Evolutionary conservation across 2,329 filamentous ascomycete genomes (phyloP).

Genomic region (Botrytis hyacinthi): DNA sequence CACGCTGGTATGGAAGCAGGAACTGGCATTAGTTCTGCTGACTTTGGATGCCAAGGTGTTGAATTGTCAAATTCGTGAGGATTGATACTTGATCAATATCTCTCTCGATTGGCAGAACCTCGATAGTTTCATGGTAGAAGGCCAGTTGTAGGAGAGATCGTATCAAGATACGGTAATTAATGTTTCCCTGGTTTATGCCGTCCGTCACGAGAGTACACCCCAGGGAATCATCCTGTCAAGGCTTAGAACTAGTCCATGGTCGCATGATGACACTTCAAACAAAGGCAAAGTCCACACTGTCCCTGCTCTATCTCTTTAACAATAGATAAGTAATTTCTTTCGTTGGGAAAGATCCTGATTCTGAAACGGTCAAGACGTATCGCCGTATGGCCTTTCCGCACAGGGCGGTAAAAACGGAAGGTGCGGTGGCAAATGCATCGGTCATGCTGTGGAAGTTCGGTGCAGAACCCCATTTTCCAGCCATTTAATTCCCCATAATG

Average conservation of each 20-base stretch:
- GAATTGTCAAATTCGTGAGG: not conserved
- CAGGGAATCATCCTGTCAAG: not conserved
- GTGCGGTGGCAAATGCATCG: not conserved
- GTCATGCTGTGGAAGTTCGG: not conserved
- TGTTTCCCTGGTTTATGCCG: not conserved
- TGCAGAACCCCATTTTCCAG: not conserved
- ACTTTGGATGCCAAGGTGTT: not conserved
- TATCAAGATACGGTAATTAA: not conserved
- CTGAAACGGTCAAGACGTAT: not conserved
- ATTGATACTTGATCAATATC: not conserved
- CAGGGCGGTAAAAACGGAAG: not conserved
- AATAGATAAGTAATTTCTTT: not conserved
- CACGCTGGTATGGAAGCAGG: not conserved
- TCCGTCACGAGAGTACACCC: not conserved
- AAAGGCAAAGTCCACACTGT: not conserved
- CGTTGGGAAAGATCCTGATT: not conserved
- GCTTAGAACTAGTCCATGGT: not conserved
- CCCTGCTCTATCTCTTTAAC: not conserved
- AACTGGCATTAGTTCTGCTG: not conserved
- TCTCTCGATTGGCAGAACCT: not conserved
- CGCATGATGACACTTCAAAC: not conserved
- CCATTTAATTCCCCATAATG: not conserved
- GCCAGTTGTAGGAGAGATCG: not conserved
- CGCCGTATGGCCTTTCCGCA: not conserved
- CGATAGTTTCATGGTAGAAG: not conserved